A percentile compares a stretch with the other conserved stretches of the same genome.
Conservation (phyloP, 495 filamentous ascomycete species). For the Podospora anserina region DNA sequence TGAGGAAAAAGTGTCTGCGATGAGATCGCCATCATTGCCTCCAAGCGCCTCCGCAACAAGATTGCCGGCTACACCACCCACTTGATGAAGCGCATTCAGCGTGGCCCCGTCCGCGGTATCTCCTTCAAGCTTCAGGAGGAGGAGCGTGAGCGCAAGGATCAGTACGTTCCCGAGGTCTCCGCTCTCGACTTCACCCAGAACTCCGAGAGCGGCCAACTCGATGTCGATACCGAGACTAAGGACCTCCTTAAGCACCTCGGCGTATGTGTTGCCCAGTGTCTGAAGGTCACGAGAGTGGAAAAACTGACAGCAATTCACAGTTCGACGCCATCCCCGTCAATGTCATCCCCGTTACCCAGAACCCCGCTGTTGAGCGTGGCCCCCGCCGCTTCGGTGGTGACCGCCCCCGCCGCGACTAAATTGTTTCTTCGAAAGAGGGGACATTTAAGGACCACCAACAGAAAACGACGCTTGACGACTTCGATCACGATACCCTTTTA, state of each 20-base stretch:
- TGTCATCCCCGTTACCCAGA: conserved; percentile 82
- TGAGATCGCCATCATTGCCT: conserved; percentile 99
- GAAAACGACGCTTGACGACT: conserved; percentile 9
- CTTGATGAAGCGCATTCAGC: conserved; percentile 97
- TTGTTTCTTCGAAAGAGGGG: conserved; percentile 15
- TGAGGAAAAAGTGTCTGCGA: conserved; percentile 67
- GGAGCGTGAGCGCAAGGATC: conserved; percentile 99
- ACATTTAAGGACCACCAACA: conserved; percentile 4
- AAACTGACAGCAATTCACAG: conserved; percentile 44
- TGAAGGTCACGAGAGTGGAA: no score
- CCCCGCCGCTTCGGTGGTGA: conserved; percentile 52
- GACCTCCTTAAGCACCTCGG: conserved; percentile 96
- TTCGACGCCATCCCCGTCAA: conserved; percentile 97
- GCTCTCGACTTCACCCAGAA: conserved; percentile 94
- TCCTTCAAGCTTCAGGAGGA: conserved; percentile 99
- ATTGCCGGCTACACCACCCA: conserved; percentile 99
- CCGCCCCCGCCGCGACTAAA: conserved; percentile 45
- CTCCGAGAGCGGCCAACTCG: conserved; percentile 85
- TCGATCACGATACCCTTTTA: conserved; percentile 16
- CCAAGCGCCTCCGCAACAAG: conserved; percentile 98
- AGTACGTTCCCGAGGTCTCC: conserved; percentile 98
- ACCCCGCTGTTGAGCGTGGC: conserved; percentile 76
- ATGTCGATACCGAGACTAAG: conserved; percentile 96
- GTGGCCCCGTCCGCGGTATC: conserved; percentile 98
- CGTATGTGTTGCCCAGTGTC: conserved; percentile 59